phyloP scores from a whole-genome alignment of 2,329 filamentous ascomycete species.

The Pseudopyricularia javanii region DNA sequence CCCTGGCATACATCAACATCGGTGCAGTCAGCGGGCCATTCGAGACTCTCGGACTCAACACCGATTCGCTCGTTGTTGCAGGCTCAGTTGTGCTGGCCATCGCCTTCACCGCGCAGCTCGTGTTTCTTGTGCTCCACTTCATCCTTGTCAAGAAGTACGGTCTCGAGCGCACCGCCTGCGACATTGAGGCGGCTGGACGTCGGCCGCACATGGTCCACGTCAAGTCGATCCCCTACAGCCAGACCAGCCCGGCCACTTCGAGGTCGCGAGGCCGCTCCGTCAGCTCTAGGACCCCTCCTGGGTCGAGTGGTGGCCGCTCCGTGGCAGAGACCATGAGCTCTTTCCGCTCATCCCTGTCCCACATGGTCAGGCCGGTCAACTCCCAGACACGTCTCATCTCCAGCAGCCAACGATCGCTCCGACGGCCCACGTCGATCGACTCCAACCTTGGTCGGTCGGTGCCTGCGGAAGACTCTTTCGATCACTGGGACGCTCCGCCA shows the following conservation, averaged over 20 bases:
- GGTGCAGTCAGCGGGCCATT: constrained; percentile 13
- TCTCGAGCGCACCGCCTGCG: neutral
- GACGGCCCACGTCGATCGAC: constrained; percentile 34
- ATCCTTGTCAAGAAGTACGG: constrained; percentile 12
- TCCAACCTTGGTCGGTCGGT: constrained; percentile 22
- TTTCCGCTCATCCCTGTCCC: constrained; percentile 33
- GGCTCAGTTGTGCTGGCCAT: constrained; percentile 30
- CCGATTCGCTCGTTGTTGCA: constrained; percentile 26
- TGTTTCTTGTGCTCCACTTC: constrained; percentile 33
- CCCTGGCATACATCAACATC: constrained; percentile 27
- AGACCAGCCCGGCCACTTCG: constrained; percentile 23
- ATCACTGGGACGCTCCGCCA: constrained; percentile 62
- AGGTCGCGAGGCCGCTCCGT: constrained; percentile 20
- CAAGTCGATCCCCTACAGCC: constrained; percentile 40
- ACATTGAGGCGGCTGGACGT: constrained; percentile 16
- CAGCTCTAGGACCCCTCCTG: constrained; percentile 27
- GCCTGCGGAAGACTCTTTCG: constrained; percentile 50
- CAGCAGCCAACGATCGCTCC: constrained; percentile 14
- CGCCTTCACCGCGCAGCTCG: constrained; percentile 32
- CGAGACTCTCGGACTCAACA: constrained; percentile 18
- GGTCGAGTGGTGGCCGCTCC: constrained; percentile 31
- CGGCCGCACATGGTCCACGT: constrained; percentile 22
- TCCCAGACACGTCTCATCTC: constrained; percentile 44
- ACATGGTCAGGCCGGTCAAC: constrained; percentile 38
- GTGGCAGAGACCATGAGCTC: constrained; percentile 32